These are phyloP conservation scores for Myochromella boudieri DNA, from an alignment of 768 basidiomycete species.

Conservation along the genomic window DNA sequence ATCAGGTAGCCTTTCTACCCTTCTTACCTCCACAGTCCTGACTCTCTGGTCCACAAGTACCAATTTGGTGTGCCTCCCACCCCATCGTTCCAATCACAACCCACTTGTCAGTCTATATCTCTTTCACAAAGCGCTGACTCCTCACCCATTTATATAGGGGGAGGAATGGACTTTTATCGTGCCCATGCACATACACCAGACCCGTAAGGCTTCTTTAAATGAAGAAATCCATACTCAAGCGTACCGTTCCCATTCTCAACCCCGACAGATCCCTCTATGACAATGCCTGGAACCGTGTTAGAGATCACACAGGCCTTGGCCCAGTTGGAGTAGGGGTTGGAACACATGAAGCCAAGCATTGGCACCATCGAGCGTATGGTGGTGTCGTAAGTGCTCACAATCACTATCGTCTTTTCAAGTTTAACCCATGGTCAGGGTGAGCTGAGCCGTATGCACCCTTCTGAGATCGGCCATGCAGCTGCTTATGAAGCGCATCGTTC, in stretches of 20 bases:
- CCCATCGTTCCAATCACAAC: slow-evolving; percentile 45
- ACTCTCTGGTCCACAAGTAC: slow-evolving; percentile 26
- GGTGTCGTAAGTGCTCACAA: slow-evolving; percentile 40
- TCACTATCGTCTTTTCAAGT: slow-evolving; percentile 1
- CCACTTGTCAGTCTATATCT: slow-evolving; percentile 44
- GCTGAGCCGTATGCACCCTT: slow-evolving; percentile 47
- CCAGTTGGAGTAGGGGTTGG: slow-evolving; percentile 45
- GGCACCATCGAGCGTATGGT: slow-evolving; percentile 68
- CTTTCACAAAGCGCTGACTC: slow-evolving; percentile 18
- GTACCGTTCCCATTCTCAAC: slow-evolving; percentile 8
- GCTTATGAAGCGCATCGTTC: slow-evolving; percentile 75
- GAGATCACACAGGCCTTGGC: slow-evolving; percentile 33
- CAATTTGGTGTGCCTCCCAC: slow-evolving; percentile 42
- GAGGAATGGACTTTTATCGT: slow-evolving; percentile 60
- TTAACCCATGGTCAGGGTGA: slow-evolving; percentile 40
- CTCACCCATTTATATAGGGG: slow-evolving; percentile 42
- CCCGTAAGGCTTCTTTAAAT: slow-evolving; percentile 42
- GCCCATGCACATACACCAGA: slow-evolving; percentile 59
- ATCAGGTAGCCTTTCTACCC: slow-evolving; percentile 26
- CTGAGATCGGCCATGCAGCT: slow-evolving; percentile 73
- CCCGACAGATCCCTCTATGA: slow-evolving; percentile 56
- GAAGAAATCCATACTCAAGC: slow-evolving; percentile 11
- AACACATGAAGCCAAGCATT: slow-evolving; percentile 58
- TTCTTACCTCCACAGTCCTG: slow-evolving; percentile 1
- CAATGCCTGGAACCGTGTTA: slow-evolving; percentile 48